Conservation (phyloP, 805 yeast genomes). For the Starmerella scarabaei region DNA sequence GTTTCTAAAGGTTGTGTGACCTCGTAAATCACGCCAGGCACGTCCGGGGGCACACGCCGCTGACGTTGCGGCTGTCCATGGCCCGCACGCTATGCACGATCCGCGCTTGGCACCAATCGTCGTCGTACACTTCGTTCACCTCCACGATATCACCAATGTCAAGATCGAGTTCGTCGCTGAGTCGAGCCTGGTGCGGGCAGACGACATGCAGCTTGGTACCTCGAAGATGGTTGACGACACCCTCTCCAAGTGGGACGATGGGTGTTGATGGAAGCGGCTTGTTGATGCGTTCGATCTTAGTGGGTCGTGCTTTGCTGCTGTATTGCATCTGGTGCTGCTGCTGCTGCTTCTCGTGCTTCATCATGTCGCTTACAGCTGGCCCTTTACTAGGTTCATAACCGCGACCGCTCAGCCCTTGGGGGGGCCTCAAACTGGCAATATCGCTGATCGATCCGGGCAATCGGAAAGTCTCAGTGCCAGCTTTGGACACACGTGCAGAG, state of each 20-base stretch:
- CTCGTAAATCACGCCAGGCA: slow-evolving; percentile 10
- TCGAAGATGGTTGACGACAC: slow-evolving; percentile 15
- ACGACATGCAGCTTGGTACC: slow-evolving; percentile 42
- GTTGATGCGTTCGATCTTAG: slow-evolving; percentile 7
- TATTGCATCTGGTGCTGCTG: too few species aligned
- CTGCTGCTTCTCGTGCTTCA: too few species aligned
- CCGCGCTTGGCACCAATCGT: slow-evolving; percentile 83
- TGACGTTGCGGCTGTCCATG: neutral
- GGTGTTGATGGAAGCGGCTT: slow-evolving; percentile 21
- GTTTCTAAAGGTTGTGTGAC: neutral
- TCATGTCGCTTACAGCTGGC: too few species aligned
- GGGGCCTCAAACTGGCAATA: too few species aligned
- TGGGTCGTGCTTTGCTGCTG: too few species aligned
- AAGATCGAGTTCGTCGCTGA: slow-evolving; percentile 68
- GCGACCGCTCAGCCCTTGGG: too few species aligned
- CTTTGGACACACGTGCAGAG: too few species aligned
- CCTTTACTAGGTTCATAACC: too few species aligned
- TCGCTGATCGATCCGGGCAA: too few species aligned
- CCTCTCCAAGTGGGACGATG: slow-evolving; percentile 5
- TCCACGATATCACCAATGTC: slow-evolving; percentile 58
- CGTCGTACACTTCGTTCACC: slow-evolving; percentile 67
- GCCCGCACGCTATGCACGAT: slow-evolving; percentile 2
- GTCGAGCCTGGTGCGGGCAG: slow-evolving; percentile 60
- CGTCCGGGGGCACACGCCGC: slow-evolving; percentile 19
- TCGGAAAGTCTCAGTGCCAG: too few species aligned